A percentile compares a stretch with the other conserved stretches of the same genome.
Conservation (phyloP, 495 filamentous ascomycete species). For the Aspergillus affinis region DNA sequence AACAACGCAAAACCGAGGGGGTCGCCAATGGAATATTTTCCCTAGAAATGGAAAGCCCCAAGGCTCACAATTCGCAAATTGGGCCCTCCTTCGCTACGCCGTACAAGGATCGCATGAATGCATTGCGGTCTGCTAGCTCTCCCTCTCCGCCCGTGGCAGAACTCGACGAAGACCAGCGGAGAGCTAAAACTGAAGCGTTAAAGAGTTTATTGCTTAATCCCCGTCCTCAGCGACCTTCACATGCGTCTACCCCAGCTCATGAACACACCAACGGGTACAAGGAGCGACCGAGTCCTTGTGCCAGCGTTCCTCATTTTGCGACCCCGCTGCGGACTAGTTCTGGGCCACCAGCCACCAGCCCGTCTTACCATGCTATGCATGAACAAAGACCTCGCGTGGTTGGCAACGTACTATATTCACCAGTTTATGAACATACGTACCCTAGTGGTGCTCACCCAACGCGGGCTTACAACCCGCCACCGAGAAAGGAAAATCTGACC, state of each 20-base stretch:
- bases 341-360: conserved; percentile 31
- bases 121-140: conserved; percentile 42
- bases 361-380: conserved; percentile 15
- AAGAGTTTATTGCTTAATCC: conserved; percentile 50
- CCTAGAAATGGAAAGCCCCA: conserved; percentile 62
- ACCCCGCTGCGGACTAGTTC: conserved; percentile 39
- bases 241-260: conserved; percentile 24
- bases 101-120: conserved; percentile 64
- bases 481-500: conserved; percentile 28
- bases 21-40: conserved; percentile 58
- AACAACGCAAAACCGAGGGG: conserved; percentile 34
- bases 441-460: conserved; percentile 19
- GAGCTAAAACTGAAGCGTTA: conserved; percentile 45
- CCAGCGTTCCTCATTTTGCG: conserved; percentile 35
- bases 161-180: conserved; percentile 40
- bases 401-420: conserved; percentile 18
- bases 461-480: conserved; percentile 22
- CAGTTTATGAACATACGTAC: conserved; percentile 15
- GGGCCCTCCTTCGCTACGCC: conserved; percentile 68
- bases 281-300: conserved; percentile 16
- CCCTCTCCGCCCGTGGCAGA: conserved; percentile 21
- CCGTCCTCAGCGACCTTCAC: conserved; percentile 39
- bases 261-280: conserved; percentile 17
- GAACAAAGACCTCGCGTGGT: conserved; percentile 15
- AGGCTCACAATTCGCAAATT: conserved; percentile 43